A percentile compares a stretch with the other conserved stretches of the same genome.
Conservation (phyloP, 192 early-diverging fungal genomes). For the Coemansia sp. region DNA sequence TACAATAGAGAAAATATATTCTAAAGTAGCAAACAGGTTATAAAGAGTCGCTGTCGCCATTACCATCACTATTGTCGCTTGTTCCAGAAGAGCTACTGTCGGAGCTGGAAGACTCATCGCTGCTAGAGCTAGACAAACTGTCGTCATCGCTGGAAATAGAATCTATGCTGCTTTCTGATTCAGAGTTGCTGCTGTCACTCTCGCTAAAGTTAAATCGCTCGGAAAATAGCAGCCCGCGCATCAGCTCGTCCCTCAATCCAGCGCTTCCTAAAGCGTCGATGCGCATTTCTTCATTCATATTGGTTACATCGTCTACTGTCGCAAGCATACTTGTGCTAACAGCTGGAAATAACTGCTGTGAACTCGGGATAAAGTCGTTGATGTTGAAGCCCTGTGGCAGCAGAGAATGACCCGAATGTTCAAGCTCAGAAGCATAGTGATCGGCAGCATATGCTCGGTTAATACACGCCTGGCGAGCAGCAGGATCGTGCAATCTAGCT, state of each 20-base stretch:
- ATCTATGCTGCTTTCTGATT: neutral
- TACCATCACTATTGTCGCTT: too few species aligned
- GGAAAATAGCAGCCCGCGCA: neutral
- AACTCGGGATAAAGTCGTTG: neutral
- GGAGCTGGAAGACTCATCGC: neutral
- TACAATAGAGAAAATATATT: neutral
- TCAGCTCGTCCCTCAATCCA: neutral
- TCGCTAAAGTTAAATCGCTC: neutral
- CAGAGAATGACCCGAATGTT: conserved; percentile 9
- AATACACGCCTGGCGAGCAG: conserved; percentile 8
- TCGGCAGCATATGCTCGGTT: conserved; percentile 22
- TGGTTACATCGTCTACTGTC: neutral
- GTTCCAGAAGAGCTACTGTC: neutral
- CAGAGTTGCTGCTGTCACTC: neutral
- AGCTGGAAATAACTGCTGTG: conserved; percentile 22
- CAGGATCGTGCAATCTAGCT: conserved; percentile 5
- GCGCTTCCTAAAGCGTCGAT: neutral
- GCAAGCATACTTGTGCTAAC: conserved; percentile 20
- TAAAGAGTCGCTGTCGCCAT: neutral
- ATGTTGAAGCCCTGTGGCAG: conserved; percentile 10
- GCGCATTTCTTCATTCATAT: conserved; percentile 9
- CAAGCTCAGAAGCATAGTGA: conserved; percentile 29
- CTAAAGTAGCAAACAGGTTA: neutral
- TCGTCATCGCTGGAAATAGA: neutral
- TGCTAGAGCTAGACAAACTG: neutral